phyloP scores from a whole-genome alignment of 768 basidiomycete genomes.

The Harrya chromipes region DNA sequence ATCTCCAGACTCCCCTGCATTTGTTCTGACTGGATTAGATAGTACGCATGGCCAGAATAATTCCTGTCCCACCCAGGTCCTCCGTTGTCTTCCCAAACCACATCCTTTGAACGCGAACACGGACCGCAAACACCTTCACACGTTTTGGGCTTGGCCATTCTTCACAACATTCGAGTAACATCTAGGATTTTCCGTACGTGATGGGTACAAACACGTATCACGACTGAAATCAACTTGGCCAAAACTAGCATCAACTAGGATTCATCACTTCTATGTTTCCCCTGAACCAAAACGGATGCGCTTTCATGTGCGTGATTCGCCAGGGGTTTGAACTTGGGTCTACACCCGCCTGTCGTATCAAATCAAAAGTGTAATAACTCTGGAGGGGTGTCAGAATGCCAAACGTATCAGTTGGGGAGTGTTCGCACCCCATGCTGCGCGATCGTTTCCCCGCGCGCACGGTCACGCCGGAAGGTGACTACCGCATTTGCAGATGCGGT shows the following conservation, averaged over 20 bases:
- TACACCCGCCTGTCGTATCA: slow-evolving; percentile 13
- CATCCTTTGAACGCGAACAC: too few species aligned
- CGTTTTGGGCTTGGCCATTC: too few species aligned
- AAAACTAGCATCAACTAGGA: slow-evolving; percentile 3
- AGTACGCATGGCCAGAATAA: not conserved
- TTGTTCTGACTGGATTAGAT: slow-evolving; percentile 1
- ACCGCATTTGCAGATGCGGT: slow-evolving; percentile 24
- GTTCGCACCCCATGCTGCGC: slow-evolving; percentile 24
- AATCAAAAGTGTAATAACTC: slow-evolving; percentile 27
- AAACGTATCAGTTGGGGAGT: not conserved
- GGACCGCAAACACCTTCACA: too few species aligned
- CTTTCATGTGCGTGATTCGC: slow-evolving; percentile 26
- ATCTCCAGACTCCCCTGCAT: too few species aligned
- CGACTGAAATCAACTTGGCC: not conserved
- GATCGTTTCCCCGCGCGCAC: slow-evolving; percentile 21
- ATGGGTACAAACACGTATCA: not conserved
- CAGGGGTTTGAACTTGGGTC: slow-evolving; percentile 21
- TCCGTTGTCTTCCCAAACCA: too few species aligned
- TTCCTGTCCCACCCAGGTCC: not conserved
- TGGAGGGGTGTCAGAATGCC: not conserved
- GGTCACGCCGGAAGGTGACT: slow-evolving; percentile 24
- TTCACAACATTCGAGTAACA: too few species aligned
- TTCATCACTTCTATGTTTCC: slow-evolving; percentile 26
- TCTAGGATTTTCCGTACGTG: too few species aligned
- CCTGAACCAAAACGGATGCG: slow-evolving; percentile 27